Base-by-base conservation (phyloP, 2,329 filamentous ascomycete genomes). In the Pseudocercospora ulei region DNA sequence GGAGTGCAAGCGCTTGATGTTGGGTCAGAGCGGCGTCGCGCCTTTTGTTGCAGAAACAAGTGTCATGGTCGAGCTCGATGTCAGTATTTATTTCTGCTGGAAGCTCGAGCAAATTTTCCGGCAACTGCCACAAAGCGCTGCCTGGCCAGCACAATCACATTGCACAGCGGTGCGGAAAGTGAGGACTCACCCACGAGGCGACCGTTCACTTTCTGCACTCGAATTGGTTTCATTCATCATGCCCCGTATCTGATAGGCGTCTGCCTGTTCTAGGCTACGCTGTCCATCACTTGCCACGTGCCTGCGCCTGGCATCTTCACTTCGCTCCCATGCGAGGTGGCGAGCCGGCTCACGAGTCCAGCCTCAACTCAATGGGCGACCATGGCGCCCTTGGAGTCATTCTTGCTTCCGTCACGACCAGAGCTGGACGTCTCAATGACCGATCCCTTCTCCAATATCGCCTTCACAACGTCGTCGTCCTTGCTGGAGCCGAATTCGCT, bases 401-500 rank as follows among this genome's bases (percentile, higher is more conserved):
- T 68, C 43, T 58, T 64, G 48, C 59, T 59, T 35, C 65, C 65
- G 38, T 61, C 55, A 50, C 64, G 63, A 40, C 62, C 63, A 35
- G 41, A 34, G 27, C 8, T 40, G 26, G 69, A 62, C 24, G 61
- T 59, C 55, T 75, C 72, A 64, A 90, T 80, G 39, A 80, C 60
- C 9, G 69, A 69, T 13, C 88, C 88, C 60, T 75, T 75, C 66
- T 84, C 73, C 26, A 96, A 68, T 48, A 98, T 94, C 65, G 76
- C 68, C 65, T 75, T 75, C 57, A 96, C 80, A 43, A 81, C 78
- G 0, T 88, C 82, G 5, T 95, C 87, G 14, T 85, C 79, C 38
- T 78, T 70, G 52, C 71, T 65, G 8, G 84, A 88, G 52, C 83
- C 85, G 54, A 98, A 98, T 66, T 96, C 87, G 51, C 78, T 80